Conservation (phyloP, 768 basidiomycete species). For the Rossbeevera mucosa region DNA sequence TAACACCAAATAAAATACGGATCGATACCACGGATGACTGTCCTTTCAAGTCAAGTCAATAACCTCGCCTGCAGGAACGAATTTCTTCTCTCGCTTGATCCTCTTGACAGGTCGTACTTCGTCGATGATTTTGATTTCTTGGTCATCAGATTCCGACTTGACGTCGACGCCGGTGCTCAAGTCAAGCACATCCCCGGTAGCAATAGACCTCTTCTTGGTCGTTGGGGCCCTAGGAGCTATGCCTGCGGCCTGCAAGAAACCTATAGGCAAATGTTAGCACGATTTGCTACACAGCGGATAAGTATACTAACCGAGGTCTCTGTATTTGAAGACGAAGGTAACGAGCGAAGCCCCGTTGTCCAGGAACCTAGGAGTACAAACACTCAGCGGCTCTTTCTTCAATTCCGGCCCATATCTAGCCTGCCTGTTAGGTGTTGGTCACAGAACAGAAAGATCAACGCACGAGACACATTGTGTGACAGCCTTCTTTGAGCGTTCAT, state of each 20-base stretch:
- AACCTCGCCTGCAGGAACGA: conserved; percentile 19
- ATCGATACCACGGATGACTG: background rate
- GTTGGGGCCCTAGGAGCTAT: conserved; percentile 18
- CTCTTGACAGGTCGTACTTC: conserved; percentile 19
- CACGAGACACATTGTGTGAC: conserved; percentile 27
- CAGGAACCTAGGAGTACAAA: background rate
- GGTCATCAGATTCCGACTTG: conserved; percentile 7
- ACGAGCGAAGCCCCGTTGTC: conserved; percentile 20
- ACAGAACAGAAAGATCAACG: conserved; percentile 2
- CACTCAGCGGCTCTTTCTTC: background rate
- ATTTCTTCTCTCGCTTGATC: conserved; percentile 22
- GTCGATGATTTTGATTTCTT: conserved; percentile 9
- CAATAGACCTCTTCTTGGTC: background rate
- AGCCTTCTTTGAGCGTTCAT: conserved; percentile 31
- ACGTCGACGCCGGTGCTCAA: conserved; percentile 10
- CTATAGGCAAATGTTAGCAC: conserved; percentile 7
- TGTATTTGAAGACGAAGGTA: conserved; percentile 30
- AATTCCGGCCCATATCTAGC: conserved; percentile 24
- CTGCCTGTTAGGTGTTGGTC: background rate
- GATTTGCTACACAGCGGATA: background rate
- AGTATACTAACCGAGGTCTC: conserved; percentile 22
- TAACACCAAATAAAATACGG: background rate
- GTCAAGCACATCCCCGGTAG: conserved; percentile 19
- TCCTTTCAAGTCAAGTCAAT: conserved; percentile 29
- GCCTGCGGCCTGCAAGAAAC: conserved; percentile 26